Conservation (phyloP, 371 early-diverging fungal genomes). For the Furculomyces boomerangus region DNA sequence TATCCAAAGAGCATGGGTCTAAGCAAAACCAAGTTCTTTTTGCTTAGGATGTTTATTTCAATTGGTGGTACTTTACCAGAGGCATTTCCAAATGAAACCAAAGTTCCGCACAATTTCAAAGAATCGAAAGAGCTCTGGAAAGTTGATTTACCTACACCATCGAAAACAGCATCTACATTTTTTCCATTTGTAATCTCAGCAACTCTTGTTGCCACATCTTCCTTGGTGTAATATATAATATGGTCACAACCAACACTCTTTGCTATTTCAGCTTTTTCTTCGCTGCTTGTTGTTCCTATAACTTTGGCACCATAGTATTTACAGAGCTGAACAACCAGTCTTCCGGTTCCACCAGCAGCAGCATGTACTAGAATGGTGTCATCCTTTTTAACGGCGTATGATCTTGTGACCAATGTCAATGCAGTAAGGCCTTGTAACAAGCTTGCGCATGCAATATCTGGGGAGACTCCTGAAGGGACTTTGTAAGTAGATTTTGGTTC, state of each 20-base stretch:
- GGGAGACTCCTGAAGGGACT: constrained; percentile 34
- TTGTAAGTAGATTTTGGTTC: constrained; percentile 23
- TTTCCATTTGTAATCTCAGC: constrained; percentile 50
- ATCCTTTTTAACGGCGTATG: constrained; percentile 52
- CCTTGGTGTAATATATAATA: constrained; percentile 50
- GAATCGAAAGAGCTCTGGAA: constrained; percentile 55
- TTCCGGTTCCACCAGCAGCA: constrained; percentile 82
- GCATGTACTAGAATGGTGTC: constrained; percentile 76
- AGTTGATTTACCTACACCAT: constrained; percentile 81
- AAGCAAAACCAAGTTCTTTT: constrained; percentile 46
- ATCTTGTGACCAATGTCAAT: constrained; percentile 48
- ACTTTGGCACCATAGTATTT: constrained; percentile 66
- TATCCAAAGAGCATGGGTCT: constrained; percentile 51
- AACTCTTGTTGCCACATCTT: constrained; percentile 45
- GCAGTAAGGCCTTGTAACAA: constrained; percentile 67
- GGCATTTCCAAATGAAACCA: constrained; percentile 87
- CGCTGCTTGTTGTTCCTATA: constrained; percentile 73
- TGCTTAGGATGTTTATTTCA: constrained; percentile 38
- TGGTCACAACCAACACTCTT: constrained; percentile 55
- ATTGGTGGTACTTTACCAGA: constrained; percentile 70
- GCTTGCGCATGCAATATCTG: constrained; percentile 40
- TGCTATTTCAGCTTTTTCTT: constrained; percentile 61
- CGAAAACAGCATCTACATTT: constrained; percentile 74
- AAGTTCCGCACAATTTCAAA: constrained; percentile 53
- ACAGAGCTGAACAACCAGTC: constrained; percentile 52